Conservation (phyloP, 2,329 filamentous ascomycete genomes). For the Zopfia rhizophila region DNA sequence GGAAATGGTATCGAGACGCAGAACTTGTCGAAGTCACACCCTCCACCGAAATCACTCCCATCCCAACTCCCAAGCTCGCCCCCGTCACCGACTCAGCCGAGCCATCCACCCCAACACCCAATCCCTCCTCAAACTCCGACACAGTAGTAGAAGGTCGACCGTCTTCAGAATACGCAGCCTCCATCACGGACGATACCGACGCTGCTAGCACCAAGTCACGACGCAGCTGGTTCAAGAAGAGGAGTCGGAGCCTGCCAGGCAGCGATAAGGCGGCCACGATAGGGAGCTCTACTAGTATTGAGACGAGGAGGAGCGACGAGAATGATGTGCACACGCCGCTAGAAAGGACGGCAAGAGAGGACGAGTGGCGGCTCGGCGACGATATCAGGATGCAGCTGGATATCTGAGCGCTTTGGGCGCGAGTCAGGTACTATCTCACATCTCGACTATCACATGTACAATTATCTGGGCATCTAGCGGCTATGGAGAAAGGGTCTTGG, state of each 20-base stretch:
- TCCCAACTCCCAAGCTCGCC: constrained; percentile 52
- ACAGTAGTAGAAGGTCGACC: constrained; percentile 24
- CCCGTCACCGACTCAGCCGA: constrained; percentile 40
- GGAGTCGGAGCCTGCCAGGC: constrained; percentile 28
- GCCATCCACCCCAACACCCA: constrained; percentile 20
- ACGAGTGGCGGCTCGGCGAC: constrained; percentile 82
- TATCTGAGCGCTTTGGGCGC: constrained; percentile 52
- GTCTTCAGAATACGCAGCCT: constrained; percentile 35
- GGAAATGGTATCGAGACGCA: constrained; percentile 97
- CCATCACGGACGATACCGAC: constrained; percentile 39
- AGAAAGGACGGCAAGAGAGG: constrained; percentile 61
- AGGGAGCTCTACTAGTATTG: constrained; percentile 40
- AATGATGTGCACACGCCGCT: constrained; percentile 63
- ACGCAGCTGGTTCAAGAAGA: constrained; percentile 51
- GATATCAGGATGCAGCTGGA: constrained; percentile 86
- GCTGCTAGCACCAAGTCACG: constrained; percentile 45
- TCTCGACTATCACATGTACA: neutral
- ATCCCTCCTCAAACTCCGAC: constrained; percentile 27
- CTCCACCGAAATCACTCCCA: constrained; percentile 56
- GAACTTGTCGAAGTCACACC: constrained; percentile 82
- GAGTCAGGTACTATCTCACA: neutral
- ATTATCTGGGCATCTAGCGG: neutral
- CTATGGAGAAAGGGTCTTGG: neutral
- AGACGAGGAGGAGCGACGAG: constrained; percentile 50
- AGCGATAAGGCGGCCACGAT: constrained; percentile 45